A percentile compares a stretch with the other conserved stretches of the same genome.
phyloP scores from a whole-genome alignment of 2,329 filamentous ascomycete genomes.

The Fusarium nanum region DNA sequence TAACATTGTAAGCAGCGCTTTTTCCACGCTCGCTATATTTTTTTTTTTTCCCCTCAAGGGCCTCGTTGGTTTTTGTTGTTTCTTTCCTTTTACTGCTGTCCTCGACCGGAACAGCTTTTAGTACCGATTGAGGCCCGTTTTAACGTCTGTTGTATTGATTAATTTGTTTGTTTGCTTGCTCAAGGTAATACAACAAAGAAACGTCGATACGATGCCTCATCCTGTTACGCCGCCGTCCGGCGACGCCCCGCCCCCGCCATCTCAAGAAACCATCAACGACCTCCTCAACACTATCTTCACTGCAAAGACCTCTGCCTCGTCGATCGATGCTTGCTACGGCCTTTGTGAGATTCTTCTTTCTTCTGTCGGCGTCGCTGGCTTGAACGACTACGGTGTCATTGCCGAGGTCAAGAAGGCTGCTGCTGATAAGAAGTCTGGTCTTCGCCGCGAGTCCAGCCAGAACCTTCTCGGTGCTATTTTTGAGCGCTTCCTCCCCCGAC shows the following conservation, averaged over 20 bases:
- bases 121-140: conserved; percentile 38
- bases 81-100: conserved; percentile 9
- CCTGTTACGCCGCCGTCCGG: conserved; percentile 61
- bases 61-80: conserved; percentile 44
- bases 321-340: conserved; percentile 72
- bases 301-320: conserved; percentile 74
- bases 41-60: conserved; percentile 32
- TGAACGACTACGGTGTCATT: conserved; percentile 65
- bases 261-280: conserved; percentile 72
- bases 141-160: background rate
- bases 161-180: background rate
- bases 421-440: conserved; percentile 90
- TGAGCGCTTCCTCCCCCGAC: conserved; percentile 83
- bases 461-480: conserved; percentile 94
- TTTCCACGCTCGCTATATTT: conserved; percentile 37
- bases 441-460: conserved; percentile 89
- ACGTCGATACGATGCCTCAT: conserved; percentile 58
- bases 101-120: conserved; percentile 17
- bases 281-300: conserved; percentile 76
- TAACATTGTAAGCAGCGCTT: conserved; percentile 41
- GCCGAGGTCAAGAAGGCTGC: conserved; percentile 77
- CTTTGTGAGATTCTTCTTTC: conserved; percentile 70
- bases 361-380: conserved; percentile 64
- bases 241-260: conserved; percentile 67
- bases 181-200: conserved; percentile 15